Percentiles rank a stretch among this genome's conserved stretches.
These are phyloP conservation scores for Leptodontidium sp. DNA, from an alignment of 2,329 filamentous ascomycete genomes.

Conservation along the genomic window DNA sequence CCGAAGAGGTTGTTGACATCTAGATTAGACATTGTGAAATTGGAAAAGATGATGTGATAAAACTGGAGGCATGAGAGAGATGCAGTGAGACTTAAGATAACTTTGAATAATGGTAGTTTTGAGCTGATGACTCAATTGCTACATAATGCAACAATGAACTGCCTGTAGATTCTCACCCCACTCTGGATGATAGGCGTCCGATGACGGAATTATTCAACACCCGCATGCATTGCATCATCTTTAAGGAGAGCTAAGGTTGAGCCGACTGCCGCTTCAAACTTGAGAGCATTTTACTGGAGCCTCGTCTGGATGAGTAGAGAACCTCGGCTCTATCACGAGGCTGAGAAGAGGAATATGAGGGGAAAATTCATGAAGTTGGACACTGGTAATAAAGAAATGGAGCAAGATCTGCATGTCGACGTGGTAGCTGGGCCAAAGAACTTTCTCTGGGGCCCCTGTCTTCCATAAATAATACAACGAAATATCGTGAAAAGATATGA, in stretches of 20 bases:
- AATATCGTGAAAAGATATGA: too few relatives aligned
- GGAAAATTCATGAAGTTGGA: neutral
- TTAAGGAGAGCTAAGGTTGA: neutral
- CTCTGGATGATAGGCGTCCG: neutral
- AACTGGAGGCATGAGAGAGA: neutral
- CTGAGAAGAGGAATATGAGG: neutral
- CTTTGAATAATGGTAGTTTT: neutral
- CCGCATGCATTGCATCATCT: conserved; percentile 9
- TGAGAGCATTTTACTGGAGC: neutral
- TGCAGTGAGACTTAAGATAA: neutral
- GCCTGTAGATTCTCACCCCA: neutral
- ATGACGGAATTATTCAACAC: conserved; percentile 2
- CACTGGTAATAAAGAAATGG: neutral
- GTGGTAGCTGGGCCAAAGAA: neutral
- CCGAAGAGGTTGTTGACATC: conserved; percentile 57
- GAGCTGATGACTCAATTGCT: neutral
- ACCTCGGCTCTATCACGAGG: neutral
- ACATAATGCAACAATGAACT: neutral
- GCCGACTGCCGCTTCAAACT: neutral
- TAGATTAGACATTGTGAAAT: conserved; percentile 15
- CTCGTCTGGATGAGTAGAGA: neutral
- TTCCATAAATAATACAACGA: too few relatives aligned
- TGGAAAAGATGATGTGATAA: neutral
- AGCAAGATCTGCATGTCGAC: neutral
- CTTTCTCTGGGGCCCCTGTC: neutral